phyloP scores from a whole-genome alignment of 1,139 yeast species.

The Yamadazyma buinensis region DNA sequence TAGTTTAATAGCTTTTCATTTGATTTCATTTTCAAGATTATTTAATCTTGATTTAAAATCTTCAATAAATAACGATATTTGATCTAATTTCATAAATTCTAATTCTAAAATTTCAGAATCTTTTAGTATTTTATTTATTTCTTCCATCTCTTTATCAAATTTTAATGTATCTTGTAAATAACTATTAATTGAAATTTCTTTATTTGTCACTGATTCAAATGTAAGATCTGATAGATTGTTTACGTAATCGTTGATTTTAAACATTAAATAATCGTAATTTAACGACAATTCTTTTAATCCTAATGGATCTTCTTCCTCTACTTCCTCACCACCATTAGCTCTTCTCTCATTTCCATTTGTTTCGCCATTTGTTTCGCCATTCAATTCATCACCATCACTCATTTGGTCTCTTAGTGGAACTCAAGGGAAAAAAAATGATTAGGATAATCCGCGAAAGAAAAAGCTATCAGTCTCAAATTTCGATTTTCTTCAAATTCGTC shows the following conservation, averaged over 20 bases:
- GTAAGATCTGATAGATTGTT: conserved; percentile 36
- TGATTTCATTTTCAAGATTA: conserved; percentile 18
- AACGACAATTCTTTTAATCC: conserved; percentile 56
- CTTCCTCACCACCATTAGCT: no score
- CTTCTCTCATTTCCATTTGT: not conserved
- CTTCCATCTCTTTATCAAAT: conserved; percentile 40
- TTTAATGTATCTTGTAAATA: conserved; percentile 33
- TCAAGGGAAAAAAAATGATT: no score
- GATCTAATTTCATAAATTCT: conserved; percentile 67
- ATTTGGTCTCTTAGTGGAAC: no score
- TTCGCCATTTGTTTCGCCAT: not conserved
- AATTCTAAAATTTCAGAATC: conserved; percentile 55
- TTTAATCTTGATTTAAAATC: conserved; percentile 33
- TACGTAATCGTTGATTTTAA: conserved; percentile 54
- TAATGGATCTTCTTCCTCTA: conserved; percentile 46
- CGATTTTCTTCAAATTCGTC: not conserved
- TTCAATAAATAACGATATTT: conserved; percentile 47
- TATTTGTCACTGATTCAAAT: conserved; percentile 23
- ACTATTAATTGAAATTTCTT: conserved; percentile 29
- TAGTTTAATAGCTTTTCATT: no score
- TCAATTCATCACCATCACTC: not conserved
- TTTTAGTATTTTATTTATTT: conserved; percentile 38
- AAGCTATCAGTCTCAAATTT: no score
- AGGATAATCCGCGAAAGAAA: not conserved
- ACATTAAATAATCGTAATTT: conserved; percentile 60